Evolutionary conservation across 768 basidiomycete species (phyloP).

Genomic region (Lactifluus volemus): DNA sequence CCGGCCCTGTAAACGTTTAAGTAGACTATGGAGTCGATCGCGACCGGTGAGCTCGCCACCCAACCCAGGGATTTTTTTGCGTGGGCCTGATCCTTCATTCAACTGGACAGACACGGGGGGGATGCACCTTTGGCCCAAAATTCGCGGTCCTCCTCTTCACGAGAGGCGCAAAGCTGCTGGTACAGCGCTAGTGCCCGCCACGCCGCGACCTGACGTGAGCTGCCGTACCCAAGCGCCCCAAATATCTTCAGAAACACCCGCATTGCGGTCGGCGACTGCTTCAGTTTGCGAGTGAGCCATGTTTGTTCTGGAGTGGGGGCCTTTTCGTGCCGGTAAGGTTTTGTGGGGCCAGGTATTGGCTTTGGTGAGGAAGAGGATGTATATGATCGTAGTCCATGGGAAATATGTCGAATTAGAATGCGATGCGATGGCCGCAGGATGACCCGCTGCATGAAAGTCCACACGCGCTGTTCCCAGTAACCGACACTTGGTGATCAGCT

Average conservation of each 20-base stretch:
- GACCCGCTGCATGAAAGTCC: slow-evolving; percentile 2
- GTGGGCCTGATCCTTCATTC: neutral
- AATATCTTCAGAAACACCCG: slow-evolving; percentile 14
- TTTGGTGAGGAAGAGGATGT: neutral
- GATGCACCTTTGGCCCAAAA: slow-evolving; percentile 16
- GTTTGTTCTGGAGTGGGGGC: slow-evolving; percentile 9
- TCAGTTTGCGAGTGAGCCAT: slow-evolving; percentile 20
- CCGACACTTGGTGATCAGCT: no score
- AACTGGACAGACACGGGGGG: neutral
- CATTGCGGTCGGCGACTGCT: slow-evolving; percentile 15
- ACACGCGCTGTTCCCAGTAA: neutral
- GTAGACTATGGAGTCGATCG: neutral
- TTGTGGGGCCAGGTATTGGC: slow-evolving; percentile 10
- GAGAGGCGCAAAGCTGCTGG: slow-evolving; percentile 12
- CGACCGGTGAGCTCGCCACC: neutral
- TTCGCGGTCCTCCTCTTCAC: slow-evolving; percentile 17
- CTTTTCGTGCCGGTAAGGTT: slow-evolving; percentile 17
- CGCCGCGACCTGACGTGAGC: slow-evolving; percentile 12
- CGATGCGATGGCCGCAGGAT: neutral
- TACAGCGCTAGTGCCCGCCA: slow-evolving; percentile 17
- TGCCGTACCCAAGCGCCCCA: slow-evolving; percentile 17
- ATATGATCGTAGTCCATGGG: neutral
- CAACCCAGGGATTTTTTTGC: neutral
- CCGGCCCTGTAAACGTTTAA: neutral
- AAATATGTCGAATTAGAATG: neutral